Evolutionary conservation across 805 yeast species (phyloP).

Genomic region (Candida sanyiensis): DNA sequence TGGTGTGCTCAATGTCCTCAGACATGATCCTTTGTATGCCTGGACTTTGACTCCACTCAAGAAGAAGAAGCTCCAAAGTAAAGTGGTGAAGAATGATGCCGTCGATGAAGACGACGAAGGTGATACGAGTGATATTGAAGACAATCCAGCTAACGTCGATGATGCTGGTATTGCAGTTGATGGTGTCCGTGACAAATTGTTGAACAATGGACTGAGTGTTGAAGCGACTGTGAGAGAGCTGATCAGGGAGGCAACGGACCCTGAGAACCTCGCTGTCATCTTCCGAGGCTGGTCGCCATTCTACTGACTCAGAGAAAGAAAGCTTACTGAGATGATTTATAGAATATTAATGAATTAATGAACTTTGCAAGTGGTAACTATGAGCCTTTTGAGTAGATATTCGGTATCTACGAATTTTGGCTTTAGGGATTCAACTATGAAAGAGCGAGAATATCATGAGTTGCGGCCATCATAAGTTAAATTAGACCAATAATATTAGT

Average conservation of each 20-base stretch:
- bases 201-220: slow-evolving; percentile 60
- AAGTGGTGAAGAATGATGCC: slow-evolving; percentile 20
- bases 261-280: slow-evolving; percentile 61
- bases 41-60: slow-evolving; percentile 85
- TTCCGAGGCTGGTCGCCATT: slow-evolving; percentile 87
- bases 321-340: no score
- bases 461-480: no score
- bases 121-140: slow-evolving; percentile 7
- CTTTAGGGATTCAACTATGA: no score
- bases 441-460: no score
- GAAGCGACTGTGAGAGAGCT: slow-evolving; percentile 84
- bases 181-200: slow-evolving; percentile 64
- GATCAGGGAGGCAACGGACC: slow-evolving; percentile 68
- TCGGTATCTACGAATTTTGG: no score
- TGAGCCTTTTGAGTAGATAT: no score
- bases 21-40: slow-evolving; percentile 88
- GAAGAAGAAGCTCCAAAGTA: slow-evolving; percentile 50
- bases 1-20: slow-evolving; percentile 77
- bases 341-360: not conserved
- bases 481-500: no score
- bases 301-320: slow-evolving; percentile 32
- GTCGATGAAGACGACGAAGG: slow-evolving; percentile 6
- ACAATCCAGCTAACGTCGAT: slow-evolving; percentile 20
- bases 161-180: slow-evolving; percentile 79
- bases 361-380: no score